Base-by-base conservation (phyloP, 2,329 filamentous ascomycete genomes). In the Colletotrichum tropicale region DNA sequence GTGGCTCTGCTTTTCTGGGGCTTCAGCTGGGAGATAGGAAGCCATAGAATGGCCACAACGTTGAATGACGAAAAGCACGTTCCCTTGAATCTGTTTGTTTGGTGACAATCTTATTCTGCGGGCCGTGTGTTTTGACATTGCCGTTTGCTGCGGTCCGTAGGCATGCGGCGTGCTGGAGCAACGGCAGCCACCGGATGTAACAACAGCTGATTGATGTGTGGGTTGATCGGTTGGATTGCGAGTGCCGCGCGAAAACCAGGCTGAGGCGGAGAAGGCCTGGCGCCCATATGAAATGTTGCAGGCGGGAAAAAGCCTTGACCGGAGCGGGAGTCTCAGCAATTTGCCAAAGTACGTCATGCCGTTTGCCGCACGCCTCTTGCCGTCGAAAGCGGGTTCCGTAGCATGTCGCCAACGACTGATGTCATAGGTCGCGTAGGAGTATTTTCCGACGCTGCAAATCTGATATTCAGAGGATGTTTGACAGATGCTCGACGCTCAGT, bases 21-120 rank as follows among this genome's bases (percentile, higher is more conserved):
- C 7, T 15, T 48, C 56, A 32, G 24, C 68, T 71, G 28, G 36
- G 38, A 52, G 36, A n/a, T 38, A 18, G 18, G 24, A 13, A 71
- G 55, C 65, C 28, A 18, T 24, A 15, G n/a, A 58, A 52, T 58
- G 38, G 30, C 13, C n/a, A 38, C 18, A 64, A 34, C 24, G 24
- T 58, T 24, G 58, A 28, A 75, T 75, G 73, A 75, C 64, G 73
- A 32, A 73, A 60, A 68, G 64, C 43, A 64, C 73, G 70, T 75
- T 75, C 73, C 70, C 32, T 60, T 64, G 70, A 52, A 26, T 65
- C 28, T 73, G 48, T 75, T 73, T 75, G 73, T 75, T 75, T 75
- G 73, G 64, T 9, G 64, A 32, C 64, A 75, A 73, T 73, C 70
- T 73, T 68, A 73, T 30, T 61, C 56, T 73, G 43, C 64, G 64